Percentiles rank a stretch among this genome's conserved stretches.
Evolutionary conservation across 805 yeast species (phyloP).

Genomic region (Candida insectorum): DNA sequence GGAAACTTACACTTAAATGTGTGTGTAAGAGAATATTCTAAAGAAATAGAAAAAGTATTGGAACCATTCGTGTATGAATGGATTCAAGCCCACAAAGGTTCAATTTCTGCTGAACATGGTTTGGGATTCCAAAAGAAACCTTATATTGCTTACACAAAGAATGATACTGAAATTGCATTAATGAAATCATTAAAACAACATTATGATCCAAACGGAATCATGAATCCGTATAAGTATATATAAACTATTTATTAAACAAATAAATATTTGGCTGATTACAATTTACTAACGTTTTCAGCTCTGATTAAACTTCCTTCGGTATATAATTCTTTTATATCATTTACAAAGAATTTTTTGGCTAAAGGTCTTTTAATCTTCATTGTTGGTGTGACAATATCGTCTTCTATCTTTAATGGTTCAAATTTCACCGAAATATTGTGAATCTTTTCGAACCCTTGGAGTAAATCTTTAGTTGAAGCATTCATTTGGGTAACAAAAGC

Average conservation of each 20-base stretch:
- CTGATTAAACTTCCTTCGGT: constrained; percentile 27
- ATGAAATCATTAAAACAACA: constrained; percentile 77
- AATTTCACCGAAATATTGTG: constrained; percentile 50
- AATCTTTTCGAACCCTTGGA: constrained; percentile 63
- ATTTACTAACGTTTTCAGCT: no score
- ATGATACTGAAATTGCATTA: constrained; percentile 61
- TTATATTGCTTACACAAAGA: constrained; percentile 82
- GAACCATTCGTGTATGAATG: constrained; percentile 97
- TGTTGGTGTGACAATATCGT: constrained; percentile 68
- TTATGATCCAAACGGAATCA: constrained; percentile 86
- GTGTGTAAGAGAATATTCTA: constrained; percentile 78
- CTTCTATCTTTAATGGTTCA: constrained; percentile 62
- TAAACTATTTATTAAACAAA: constrained; percentile 15
- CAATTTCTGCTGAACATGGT: constrained; percentile 97
- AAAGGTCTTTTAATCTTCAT: constrained; percentile 44
- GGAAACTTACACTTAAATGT: constrained; percentile 95
- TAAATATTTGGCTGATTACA: constrained; percentile 18
- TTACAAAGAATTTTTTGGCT: constrained; percentile 23
- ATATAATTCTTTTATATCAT: constrained; percentile 25
- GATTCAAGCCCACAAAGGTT: constrained; percentile 70
- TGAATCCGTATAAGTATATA: constrained; percentile 93
- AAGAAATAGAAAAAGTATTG: constrained; percentile 71
- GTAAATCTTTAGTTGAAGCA: constrained; percentile 20
- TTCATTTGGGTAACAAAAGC: constrained; percentile 38
- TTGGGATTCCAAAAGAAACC: constrained; percentile 95